Percentiles rank a stretch among this genome's conserved stretches.
Conservation (phyloP, 768 basidiomycete genomes). For the Tricholoma saponaceum region DNA sequence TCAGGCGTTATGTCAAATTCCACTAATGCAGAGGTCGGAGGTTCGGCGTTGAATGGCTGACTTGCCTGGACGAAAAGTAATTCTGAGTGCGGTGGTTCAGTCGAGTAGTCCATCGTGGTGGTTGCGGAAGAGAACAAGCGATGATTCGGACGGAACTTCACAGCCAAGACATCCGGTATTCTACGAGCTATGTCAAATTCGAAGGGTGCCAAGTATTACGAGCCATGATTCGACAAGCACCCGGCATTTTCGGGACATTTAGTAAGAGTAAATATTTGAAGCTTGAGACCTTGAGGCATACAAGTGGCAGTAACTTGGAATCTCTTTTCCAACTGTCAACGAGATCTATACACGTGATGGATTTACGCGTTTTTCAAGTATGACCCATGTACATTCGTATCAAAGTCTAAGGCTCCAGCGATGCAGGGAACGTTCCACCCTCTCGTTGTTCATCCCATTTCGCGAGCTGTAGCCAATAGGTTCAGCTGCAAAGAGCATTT, state of each 20-base stretch:
- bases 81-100: constrained; percentile 47
- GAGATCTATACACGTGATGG: neutral
- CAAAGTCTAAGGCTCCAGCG: constrained; percentile 56
- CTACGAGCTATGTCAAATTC: neutral
- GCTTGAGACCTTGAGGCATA: too few relatives aligned
- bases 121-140: constrained; percentile 10
- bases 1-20: constrained; percentile 60
- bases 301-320: too few relatives aligned
- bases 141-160: constrained; percentile 11
- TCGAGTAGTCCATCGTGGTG: constrained; percentile 40
- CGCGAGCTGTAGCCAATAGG: constrained; percentile 47
- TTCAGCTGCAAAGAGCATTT: constrained; percentile 7
- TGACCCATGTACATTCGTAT: neutral
- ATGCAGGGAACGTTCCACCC: constrained; percentile 87
- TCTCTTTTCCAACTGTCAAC: too few relatives aligned
- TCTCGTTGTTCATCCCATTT: constrained; percentile 97
- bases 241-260: too few relatives aligned
- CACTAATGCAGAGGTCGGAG: constrained; percentile 48
- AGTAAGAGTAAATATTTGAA: too few relatives aligned
- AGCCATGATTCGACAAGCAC: too few relatives aligned
- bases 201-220: too few relatives aligned
- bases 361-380: neutral
- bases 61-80: constrained; percentile 40
- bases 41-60: constrained; percentile 70
- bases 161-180: neutral